Conservation (phyloP, 495 filamentous ascomycete genomes). For the Penicillium cataractarum region DNA sequence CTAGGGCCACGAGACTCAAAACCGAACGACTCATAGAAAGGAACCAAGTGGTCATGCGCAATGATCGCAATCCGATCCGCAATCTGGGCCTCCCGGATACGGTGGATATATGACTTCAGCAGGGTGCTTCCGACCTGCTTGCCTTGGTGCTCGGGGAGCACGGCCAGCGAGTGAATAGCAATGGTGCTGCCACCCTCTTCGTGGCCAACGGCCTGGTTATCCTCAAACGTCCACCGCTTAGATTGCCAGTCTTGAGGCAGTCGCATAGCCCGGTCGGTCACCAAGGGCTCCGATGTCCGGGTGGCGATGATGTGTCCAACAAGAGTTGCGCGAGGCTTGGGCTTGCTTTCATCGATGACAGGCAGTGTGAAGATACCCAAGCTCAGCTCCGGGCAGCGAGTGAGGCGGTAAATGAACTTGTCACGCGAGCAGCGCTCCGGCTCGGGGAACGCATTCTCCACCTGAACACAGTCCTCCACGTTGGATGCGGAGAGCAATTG, state of each 20-base stretch:
- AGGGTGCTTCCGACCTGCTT: conserved; percentile 76
- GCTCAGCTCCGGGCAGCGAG: conserved; percentile 74
- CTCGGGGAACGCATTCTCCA: conserved; percentile 79
- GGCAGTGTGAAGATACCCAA: conserved; percentile 75
- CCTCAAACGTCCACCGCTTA: conserved; percentile 38
- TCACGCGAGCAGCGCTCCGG: conserved; percentile 73
- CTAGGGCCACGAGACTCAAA: conserved; percentile 73
- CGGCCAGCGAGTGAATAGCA: conserved; percentile 79
- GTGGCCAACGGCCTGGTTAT: conserved; percentile 57
- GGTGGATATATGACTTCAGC: conserved; percentile 74
- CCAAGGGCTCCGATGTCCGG: conserved; percentile 57
- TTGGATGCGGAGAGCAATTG: conserved; percentile 73
- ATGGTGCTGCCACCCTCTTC: conserved; percentile 74
- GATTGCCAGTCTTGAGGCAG: conserved; percentile 66
- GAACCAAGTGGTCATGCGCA: conserved; percentile 69
- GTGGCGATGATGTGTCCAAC: conserved; percentile 83
- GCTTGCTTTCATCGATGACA: conserved; percentile 45
- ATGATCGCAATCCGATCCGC: conserved; percentile 77
- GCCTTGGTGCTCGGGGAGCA: conserved; percentile 74
- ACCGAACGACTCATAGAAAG: conserved; percentile 77
- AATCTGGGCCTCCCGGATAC: conserved; percentile 64
- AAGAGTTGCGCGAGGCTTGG: conserved; percentile 58
- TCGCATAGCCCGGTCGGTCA: conserved; percentile 80
- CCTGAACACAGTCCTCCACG: conserved; percentile 71
- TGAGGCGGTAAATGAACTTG: conserved; percentile 87